Conservation (phyloP, 1,284 basidiomycete genomes). For the Bjerkandera adusta region DNA sequence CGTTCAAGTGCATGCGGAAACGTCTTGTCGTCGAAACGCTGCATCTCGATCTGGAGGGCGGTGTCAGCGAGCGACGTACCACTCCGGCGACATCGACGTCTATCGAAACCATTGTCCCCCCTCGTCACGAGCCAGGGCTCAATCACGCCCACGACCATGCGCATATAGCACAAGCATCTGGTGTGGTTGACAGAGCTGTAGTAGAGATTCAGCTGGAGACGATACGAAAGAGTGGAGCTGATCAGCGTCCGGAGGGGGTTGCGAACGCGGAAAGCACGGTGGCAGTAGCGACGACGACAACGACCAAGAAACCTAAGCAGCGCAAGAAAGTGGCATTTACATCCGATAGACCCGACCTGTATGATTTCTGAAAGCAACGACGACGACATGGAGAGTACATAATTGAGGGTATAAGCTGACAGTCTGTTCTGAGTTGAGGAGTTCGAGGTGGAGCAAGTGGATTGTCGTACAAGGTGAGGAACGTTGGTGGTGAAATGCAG, state of each 20-base stretch:
- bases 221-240: conserved; percentile 12
- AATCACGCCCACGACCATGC: conserved; percentile 11
- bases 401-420: too few species aligned
- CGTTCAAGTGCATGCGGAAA: conserved; percentile 91
- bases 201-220: conserved; percentile 30
- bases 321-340: conserved; percentile 73
- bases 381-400: not conserved
- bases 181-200: conserved; percentile 18
- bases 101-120: conserved; percentile 18
- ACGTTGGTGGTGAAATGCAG: not conserved
- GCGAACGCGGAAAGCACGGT: conserved; percentile 12
- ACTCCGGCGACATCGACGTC: conserved; percentile 40
- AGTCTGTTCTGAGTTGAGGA: too few species aligned
- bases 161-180: conserved; percentile 9
- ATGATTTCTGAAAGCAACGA: conserved; percentile 47
- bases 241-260: conserved; percentile 12
- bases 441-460: too few species aligned
- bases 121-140: conserved; percentile 12
- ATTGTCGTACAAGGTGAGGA: not conserved
- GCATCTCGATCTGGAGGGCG: conserved; percentile 91
- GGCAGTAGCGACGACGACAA: conserved; percentile 25
- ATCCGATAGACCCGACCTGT: conserved; percentile 64
- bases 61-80: conserved; percentile 83
- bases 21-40: conserved; percentile 89
- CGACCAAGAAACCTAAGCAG: conserved; percentile 42